These are phyloP conservation scores for Raphanus hybrid DNA, from an alignment of 441 rosid species.

Conservation along the genomic window DNA sequence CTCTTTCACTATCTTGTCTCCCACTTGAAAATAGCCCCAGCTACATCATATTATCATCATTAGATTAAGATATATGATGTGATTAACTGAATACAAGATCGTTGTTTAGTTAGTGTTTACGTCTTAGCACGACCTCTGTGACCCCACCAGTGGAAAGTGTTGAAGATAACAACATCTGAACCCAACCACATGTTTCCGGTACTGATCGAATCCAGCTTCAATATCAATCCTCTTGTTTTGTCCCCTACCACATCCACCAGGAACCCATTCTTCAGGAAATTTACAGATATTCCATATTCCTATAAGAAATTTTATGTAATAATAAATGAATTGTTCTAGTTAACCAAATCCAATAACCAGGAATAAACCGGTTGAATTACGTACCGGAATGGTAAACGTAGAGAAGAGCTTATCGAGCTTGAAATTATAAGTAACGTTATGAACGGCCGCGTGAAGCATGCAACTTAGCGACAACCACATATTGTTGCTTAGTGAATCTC, in stretches of 20 bases:
- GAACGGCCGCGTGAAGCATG: conserved; percentile 53
- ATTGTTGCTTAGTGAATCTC: conserved; percentile 63
- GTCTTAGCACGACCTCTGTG: conserved; percentile 48
- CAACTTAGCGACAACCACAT: conserved; percentile 60
- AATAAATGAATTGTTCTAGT: neutral
- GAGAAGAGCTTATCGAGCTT: conserved; percentile 26
- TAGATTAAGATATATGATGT: neutral
- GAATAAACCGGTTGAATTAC: conserved; percentile 13
- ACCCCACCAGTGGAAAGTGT: conserved; percentile 61
- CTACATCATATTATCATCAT: conserved; percentile 41
- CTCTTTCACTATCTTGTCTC: conserved; percentile 40
- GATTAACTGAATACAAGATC: neutral
- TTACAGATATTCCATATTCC: conserved; percentile 50
- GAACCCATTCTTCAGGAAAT: conserved; percentile 52
- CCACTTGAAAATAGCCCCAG: conserved; percentile 58
- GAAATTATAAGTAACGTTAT: conserved; percentile 39
- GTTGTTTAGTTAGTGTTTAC: conserved; percentile 16
- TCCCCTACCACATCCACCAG: conserved; percentile 49
- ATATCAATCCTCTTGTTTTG: conserved; percentile 44
- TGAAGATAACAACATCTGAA: conserved; percentile 57
- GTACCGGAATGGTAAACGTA: conserved; percentile 53
- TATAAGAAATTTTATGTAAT: conserved; percentile 8
- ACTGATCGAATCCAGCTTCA: conserved; percentile 61
- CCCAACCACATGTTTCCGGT: conserved; percentile 46
- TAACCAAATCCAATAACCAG: conserved; percentile 3